Percentiles rank a stretch among this genome's conserved stretches.
Evolutionary conservation across 1,284 basidiomycete genomes (phyloP).

Genomic region (Naganishia sp.): DNA sequence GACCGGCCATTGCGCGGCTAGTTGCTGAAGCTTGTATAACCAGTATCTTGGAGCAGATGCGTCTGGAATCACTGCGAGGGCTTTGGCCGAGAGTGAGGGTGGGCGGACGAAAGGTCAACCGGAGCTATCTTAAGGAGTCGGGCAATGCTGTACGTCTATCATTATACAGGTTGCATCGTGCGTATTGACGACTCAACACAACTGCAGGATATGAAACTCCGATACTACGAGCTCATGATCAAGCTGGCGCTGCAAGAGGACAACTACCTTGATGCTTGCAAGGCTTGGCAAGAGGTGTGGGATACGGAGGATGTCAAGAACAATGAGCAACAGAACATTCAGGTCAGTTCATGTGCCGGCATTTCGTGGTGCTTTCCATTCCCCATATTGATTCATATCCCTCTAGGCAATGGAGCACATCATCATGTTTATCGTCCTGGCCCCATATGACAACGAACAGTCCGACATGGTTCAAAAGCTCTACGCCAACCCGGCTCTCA

Average conservation of each 20-base stretch:
- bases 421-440: slow-evolving; percentile 89
- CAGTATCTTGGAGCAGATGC: slow-evolving; percentile 92
- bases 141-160: slow-evolving; percentile 72
- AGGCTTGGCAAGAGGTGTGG: slow-evolving; percentile 94
- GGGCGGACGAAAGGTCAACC: slow-evolving; percentile 90
- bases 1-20: not conserved
- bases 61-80: slow-evolving; percentile 72
- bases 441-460: slow-evolving; percentile 95
- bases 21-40: not conserved
- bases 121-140: slow-evolving; percentile 84
- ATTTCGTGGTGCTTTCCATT: not conserved
- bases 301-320: slow-evolving; percentile 89
- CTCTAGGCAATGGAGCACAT: slow-evolving; percentile 86
- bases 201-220: slow-evolving; percentile 85
- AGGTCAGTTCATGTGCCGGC: slow-evolving; percentile 58
- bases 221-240: slow-evolving; percentile 95
- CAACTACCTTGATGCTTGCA: slow-evolving; percentile 89
- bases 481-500: slow-evolving; percentile 72
- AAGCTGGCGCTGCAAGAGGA: slow-evolving; percentile 82
- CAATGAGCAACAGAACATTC: slow-evolving; percentile 71
- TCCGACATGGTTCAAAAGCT: slow-evolving; percentile 92
- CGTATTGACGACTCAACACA: slow-evolving; percentile 2
- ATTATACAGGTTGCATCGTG: not conserved
- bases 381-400: not conserved
- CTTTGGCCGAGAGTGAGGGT: slow-evolving; percentile 91